Conservation (phyloP, 208 protist genomes). For the Leishmania martiniquensis region DNA sequence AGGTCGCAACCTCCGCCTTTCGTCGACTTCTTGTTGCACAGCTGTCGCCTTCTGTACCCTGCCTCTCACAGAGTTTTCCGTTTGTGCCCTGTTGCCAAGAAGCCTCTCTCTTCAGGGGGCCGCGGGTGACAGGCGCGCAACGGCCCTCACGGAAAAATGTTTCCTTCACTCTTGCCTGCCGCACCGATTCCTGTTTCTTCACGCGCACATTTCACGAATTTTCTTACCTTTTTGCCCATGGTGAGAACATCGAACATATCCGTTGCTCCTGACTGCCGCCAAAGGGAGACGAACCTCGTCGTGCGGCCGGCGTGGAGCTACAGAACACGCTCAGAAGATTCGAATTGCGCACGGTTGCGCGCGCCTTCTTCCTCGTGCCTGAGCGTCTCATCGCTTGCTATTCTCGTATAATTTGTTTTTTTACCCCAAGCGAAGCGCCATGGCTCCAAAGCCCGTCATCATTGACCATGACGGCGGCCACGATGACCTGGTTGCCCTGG, state of each 20-base stretch:
- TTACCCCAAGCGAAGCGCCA: neutral
- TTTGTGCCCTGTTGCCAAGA: neutral
- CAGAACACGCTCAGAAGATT: neutral
- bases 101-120: neutral
- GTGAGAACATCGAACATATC: neutral
- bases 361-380: neutral
- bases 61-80: neutral
- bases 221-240: neutral
- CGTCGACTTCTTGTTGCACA: neutral
- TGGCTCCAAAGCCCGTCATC: slow-evolving; percentile 64
- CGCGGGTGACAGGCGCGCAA: neutral
- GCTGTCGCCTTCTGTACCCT: neutral
- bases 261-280: neutral
- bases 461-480: slow-evolving; percentile 89
- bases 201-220: too few species aligned
- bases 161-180: neutral
- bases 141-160: neutral
- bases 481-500: slow-evolving; percentile 86
- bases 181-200: neutral
- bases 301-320: too few species aligned
- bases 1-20: too few species aligned
- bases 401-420: neutral
- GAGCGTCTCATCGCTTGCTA: neutral
- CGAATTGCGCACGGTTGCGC: too few species aligned
- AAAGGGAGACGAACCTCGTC: neutral